Conservation (phyloP, 306 rosid genomes). For the Casuarina glauca region DNA sequence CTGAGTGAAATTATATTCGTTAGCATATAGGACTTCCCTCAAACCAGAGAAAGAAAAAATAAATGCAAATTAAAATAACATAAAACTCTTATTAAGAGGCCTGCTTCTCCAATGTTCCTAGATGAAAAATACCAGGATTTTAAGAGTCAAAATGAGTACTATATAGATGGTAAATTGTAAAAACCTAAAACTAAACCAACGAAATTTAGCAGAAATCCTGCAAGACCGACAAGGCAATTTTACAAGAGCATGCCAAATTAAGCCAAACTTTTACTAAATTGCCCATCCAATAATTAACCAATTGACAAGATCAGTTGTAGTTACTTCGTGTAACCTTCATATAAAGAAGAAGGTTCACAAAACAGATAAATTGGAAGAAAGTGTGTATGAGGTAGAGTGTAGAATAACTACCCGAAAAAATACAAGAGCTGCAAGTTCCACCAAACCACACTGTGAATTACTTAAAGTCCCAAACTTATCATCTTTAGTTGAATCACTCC, state of each 20-base stretch:
- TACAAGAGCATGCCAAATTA: neutral
- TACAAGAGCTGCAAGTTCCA: conserved; percentile 85
- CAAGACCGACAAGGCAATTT: conserved; percentile 12
- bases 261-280: neutral
- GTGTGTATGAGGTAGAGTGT: conserved; percentile 15
- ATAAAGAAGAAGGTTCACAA: neutral
- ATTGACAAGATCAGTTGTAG: neutral
- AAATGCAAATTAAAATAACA: neutral
- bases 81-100: neutral
- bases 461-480: conserved; percentile 79
- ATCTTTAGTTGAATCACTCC: conserved; percentile 76
- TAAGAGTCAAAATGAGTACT: neutral
- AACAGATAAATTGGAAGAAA: conserved; percentile 6
- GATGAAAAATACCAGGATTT: conserved; percentile 11
- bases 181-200: conserved; percentile 2
- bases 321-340: conserved; percentile 2
- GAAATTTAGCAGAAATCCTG: conserved; percentile 12
- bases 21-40: conserved; percentile 23
- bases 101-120: conserved; percentile 18
- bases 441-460: conserved; percentile 66
- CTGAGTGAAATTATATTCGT: conserved; percentile 49
- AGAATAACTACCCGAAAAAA: conserved; percentile 60
- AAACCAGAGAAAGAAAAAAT: neutral
- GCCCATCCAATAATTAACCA: neutral
- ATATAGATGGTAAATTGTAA: conserved; percentile 13